Evolutionary conservation across 2,329 filamentous ascomycete genomes (phyloP), one percentile per base, ranked within the genome.

Genomic region (Penicillium sp.): DNA sequence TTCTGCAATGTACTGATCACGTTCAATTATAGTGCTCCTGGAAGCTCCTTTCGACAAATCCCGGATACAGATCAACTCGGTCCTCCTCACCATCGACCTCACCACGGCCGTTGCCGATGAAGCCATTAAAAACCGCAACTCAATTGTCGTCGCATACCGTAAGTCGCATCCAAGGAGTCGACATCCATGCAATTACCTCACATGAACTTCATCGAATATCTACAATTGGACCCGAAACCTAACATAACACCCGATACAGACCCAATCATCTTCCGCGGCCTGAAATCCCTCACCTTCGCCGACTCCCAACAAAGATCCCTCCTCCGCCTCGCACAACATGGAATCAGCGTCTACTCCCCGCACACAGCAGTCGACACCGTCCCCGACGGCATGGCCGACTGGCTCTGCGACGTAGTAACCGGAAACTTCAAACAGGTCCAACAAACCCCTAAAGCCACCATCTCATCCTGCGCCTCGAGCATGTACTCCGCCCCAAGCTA

Each of bases 361-460:
- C 94, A 99, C 77, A 99, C 94, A 0, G 93, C 94, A 15, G 86
- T 97, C 43, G 94, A 99, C 75, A 91, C 91, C 40, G 90, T 90
- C 0, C 85, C 87, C 0, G 86, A 87, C 19, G 94, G 94, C 4
- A 85, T 99, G 66, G 95, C 93, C 71, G 91, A 96, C 73, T 99
- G 93, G 93, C 86, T 99, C 10, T 91, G 91, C 59, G 89, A 95
- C 70, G 88, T 95, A 49, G 85, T 97, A 21, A 87, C 88, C 2
- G 87, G 86, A 19, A 65, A 66, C 45, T 67, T 71, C 60, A 56
- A 62, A 15, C 56, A 63, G 2, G 51, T 51, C 13, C 33, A 55
- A 12, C 8, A 21, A 33, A 5, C 57, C 7, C 27, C 54, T 2
- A 48, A 58, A 17, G 38, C 61, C 9, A 19, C 29, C 40, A 52